Evolutionary conservation across 345 rosid genomes (phyloP), one percentile per base, ranked within the genome.

Genomic region (Camelina sativa): DNA sequence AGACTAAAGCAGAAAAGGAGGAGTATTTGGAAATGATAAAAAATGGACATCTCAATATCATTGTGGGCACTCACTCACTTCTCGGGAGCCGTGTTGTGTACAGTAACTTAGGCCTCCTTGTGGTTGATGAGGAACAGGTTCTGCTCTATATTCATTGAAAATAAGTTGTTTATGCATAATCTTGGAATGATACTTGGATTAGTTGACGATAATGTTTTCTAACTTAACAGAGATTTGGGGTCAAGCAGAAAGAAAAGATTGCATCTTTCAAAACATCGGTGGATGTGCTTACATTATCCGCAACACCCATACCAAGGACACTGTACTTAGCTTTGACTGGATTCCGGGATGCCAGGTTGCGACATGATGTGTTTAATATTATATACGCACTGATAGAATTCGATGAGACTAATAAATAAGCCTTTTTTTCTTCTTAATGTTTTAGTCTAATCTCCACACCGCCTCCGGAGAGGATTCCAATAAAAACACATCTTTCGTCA

Each of bases 71-170:
- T 75, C 98, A 94, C 82, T 81, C 98, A 53, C 98, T 94, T 84
- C 94, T 94, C 58, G 98, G 98, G 79, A 86, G 79, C 82, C 93
- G 95, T 46, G 98, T 94, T 72, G 88, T 86, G 47, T 94, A 94
- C 74, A 91, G 79, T 71, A 94, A 91, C 79, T 86, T 91, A 28
- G 98, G 98, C 79, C 96, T 94, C 81, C 93, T 94, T 80, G 97
- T 94, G 47, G 97, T 91, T 41, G 97, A 94, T 81, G 98, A 94
- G 79, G 98, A 94, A 83, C 98, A 94, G 96, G 98, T 94, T 81
- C 72, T 71, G 69, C 69, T 77, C 13, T 69, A 25, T 50, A 59
- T 54, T 73, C 79, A 2, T 62, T 46, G 8, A 17, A 35, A 55
- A 32, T 7, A 56, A 47, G 71, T 23, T 57, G 52, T 77, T 43